These are phyloP conservation scores for Oenanthe sinensis DNA, from an alignment of 129 eudicot species.

Conservation along the genomic window DNA sequence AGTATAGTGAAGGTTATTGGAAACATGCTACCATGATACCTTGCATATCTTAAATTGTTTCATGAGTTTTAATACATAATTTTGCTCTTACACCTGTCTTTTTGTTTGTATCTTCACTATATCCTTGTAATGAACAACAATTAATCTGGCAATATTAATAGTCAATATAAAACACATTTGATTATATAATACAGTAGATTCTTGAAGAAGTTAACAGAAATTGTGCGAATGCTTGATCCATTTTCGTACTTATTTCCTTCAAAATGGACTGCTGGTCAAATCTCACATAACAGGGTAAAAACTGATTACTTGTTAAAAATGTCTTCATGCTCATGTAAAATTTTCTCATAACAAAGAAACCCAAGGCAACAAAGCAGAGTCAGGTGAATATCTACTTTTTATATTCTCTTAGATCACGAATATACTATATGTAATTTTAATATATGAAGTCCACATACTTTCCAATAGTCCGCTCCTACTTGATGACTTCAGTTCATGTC, in stretches of 20 bases:
- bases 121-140: not conserved
- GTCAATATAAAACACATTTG: not conserved
- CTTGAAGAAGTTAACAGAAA: not conserved
- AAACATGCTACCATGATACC: not conserved
- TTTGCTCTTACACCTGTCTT: not conserved
- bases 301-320: not conserved
- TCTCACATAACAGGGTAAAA: not conserved
- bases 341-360: not conserved
- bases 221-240: not conserved
- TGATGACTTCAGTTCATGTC: not conserved
- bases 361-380: not conserved
- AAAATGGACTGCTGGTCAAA: not conserved
- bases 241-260: not conserved
- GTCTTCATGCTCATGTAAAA: not conserved
- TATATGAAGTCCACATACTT: not conserved
- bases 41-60: not conserved
- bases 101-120: not conserved
- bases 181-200: not conserved
- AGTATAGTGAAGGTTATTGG: not conserved
- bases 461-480: not conserved
- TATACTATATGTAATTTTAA: not conserved
- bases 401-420: not conserved
- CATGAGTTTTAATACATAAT: not conserved
- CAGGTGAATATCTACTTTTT: not conserved
- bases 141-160: not conserved